These are phyloP conservation scores for Aspergillus tanneri DNA, from an alignment of 2,329 filamentous ascomycete genomes.

Conservation along the genomic window DNA sequence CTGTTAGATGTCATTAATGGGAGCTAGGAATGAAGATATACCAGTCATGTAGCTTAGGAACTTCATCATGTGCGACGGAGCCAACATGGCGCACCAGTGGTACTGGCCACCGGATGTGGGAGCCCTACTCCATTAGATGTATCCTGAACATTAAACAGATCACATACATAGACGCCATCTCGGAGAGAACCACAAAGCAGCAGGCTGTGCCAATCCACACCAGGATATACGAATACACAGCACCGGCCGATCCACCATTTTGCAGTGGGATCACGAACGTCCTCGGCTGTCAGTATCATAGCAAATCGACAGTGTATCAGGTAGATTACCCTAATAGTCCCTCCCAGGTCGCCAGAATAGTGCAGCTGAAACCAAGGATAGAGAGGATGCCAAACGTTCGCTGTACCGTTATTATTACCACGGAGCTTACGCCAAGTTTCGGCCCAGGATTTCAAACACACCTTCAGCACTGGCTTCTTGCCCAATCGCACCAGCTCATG, in stretches of 20 bases:
- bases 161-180: slow-evolving; percentile 37
- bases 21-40: slow-evolving; percentile 3
- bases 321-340: slow-evolving; percentile 16
- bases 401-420: slow-evolving; percentile 7
- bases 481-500: slow-evolving; percentile 18
- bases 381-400: slow-evolving; percentile 23
- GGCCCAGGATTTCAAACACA: slow-evolving; percentile 5
- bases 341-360: slow-evolving; percentile 25
- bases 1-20: background rate
- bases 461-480: slow-evolving; percentile 21
- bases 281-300: slow-evolving; percentile 1
- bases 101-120: slow-evolving; percentile 35
- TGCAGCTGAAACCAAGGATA: slow-evolving; percentile 24
- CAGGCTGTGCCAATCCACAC: slow-evolving; percentile 31
- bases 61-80: slow-evolving; percentile 34
- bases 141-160: background rate
- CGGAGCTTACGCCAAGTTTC: too few relatives aligned
- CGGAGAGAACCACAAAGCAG: slow-evolving; percentile 29
- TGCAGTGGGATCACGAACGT: slow-evolving; percentile 12
- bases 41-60: slow-evolving; percentile 43
- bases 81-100: slow-evolving; percentile 44
- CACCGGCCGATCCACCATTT: slow-evolving; percentile 33
- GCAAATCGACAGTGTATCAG: background rate
- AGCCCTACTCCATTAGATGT: background rate
- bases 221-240: slow-evolving; percentile 35